Evolutionary conservation across 75 land plant genomes (phyloP).

Genomic region (Picea sitchensis): DNA sequence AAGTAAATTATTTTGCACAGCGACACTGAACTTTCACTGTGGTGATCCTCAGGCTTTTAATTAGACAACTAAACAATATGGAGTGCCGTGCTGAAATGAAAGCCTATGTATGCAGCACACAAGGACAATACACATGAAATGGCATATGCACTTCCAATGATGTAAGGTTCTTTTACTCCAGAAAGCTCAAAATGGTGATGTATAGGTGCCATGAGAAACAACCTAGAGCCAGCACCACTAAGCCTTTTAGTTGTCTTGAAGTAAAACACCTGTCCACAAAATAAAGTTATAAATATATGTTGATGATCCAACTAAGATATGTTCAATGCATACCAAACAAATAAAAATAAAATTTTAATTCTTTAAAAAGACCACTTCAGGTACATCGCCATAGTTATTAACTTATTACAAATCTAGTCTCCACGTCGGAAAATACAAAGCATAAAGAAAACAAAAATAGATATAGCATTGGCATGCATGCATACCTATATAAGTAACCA

Average conservation of each 20-base stretch:
- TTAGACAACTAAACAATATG: background rate
- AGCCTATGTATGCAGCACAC: constrained; percentile 70
- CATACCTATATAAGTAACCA: no score
- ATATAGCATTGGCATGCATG: no score
- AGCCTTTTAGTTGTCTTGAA: constrained; percentile 46
- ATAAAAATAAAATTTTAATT: no score
- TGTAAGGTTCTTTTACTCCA: constrained; percentile 70
- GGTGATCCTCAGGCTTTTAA: background rate
- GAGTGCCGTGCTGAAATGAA: constrained; percentile 45
- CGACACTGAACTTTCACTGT: background rate
- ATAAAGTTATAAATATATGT: background rate
- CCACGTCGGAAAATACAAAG: no score
- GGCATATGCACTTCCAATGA: constrained; percentile 66
- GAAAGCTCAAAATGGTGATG: constrained; percentile 77
- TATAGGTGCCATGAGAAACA: constrained; percentile 71
- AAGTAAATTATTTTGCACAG: no score
- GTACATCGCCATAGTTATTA: no score
- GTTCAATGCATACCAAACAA: no score
- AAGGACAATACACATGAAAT: constrained; percentile 53
- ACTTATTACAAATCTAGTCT: no score
- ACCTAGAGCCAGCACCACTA: constrained; percentile 35
- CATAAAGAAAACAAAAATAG: no score
- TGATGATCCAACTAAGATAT: no score
- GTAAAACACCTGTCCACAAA: constrained; percentile 30
- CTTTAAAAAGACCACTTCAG: no score